Conservation (phyloP, 2,329 filamentous ascomycete genomes). For the Calonectria hawksworthii region DNA sequence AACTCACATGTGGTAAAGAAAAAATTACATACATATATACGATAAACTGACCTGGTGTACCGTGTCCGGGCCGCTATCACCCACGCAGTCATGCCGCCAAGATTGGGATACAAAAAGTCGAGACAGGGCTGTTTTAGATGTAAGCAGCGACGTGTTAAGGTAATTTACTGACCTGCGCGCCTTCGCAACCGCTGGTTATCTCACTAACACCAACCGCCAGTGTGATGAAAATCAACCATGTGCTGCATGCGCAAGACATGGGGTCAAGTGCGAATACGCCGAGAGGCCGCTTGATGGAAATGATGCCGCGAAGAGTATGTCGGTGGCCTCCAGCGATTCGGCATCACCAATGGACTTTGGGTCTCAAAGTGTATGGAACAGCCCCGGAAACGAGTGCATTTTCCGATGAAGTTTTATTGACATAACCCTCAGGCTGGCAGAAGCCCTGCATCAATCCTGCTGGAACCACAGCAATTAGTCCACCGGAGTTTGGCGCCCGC, state of each 20-base stretch:
- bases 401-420: not conserved
- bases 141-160: conserved; percentile 54
- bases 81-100: conserved; percentile 36
- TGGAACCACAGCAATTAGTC: not conserved
- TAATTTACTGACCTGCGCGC: conserved; percentile 22
- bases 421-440: not conserved
- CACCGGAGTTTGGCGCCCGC: not conserved
- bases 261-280: conserved; percentile 50
- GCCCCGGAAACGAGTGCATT: not conserved
- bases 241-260: conserved; percentile 53
- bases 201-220: conserved; percentile 35
- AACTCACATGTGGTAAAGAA: too few relatives aligned
- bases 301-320: conserved; percentile 1
- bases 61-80: not conserved
- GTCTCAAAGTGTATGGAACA: not conserved
- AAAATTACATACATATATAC: too few relatives aligned
- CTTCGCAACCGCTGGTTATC: not conserved
- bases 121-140: conserved; percentile 52
- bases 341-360: not conserved
- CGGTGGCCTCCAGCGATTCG: conserved; percentile 24
- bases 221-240: conserved; percentile 56
- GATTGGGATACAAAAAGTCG: conserved; percentile 53
- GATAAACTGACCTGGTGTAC: too few relatives aligned
- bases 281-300: conserved; percentile 14
- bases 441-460: not conserved